Base-by-base conservation (phyloP, 352 stramenopile species). In the Globisporangium orthogonon region DNA sequence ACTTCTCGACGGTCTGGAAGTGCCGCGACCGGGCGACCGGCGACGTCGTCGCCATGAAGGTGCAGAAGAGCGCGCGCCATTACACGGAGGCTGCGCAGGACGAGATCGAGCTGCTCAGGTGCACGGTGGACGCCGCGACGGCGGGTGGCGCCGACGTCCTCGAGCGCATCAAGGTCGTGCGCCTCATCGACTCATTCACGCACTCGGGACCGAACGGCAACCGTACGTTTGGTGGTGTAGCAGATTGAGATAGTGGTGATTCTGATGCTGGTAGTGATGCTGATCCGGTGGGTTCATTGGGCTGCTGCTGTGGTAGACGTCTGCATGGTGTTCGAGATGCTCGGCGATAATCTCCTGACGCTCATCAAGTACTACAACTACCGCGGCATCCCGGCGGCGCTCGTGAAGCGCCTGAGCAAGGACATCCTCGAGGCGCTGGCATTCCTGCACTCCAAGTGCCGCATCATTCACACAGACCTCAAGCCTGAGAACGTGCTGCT, bases 1-100 rank as follows among this genome's bases (percentile, higher is more conserved):
- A 99, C 69, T 99, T 99, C 71, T 99, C 96, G 43, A 99, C 97
- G 4, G 97, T 99, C 18, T 99, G 97, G 97, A 97, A 98, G 74
- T 97, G 96, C 52, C 85, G 89, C 56, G 96, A 99, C 76, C 72
- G 69, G 41, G 45, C 75, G 15, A 89, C 71, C n/a, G 73, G 66
- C 13, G 58, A 67, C n/a, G 85, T 97, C 59, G 96, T 98, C n/a
- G 96, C 96, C 7, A 86, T 94, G 75, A 98, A 98, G 65, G 90
- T 99, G 47, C 97, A 99, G 73, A 99, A 99, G 71, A 98, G 92
- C 49, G 96, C 96, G 13, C 86, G 96, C 18, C 96, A 98, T 67
- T 99, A 99, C 69, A 97, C 91, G 3, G 97, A 99, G 65, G 97
- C 97, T 2, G 97, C 97, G 7, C 87, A 96, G 67, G 97, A 99